These are phyloP conservation scores for Bifiguratus adelaidae DNA, from an alignment of 192 early-diverging fungal genomes.

Conservation along the genomic window DNA sequence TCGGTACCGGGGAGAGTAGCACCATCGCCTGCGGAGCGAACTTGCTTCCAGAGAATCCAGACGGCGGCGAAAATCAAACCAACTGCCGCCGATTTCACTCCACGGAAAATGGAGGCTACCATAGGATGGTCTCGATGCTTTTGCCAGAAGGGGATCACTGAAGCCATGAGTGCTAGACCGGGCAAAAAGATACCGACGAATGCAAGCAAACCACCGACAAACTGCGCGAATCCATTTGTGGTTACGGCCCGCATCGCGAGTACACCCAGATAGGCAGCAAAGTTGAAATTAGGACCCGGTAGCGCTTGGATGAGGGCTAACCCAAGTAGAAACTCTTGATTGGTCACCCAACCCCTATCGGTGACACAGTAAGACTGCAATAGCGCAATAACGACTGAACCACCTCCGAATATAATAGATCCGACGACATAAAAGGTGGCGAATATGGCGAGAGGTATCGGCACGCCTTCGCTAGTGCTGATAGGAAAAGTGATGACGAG, in stretches of 20 bases:
- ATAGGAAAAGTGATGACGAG: constrained; percentile 30
- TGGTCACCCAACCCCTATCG: constrained; percentile 36
- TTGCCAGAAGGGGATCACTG: constrained; percentile 52
- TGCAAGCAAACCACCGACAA: constrained; percentile 38
- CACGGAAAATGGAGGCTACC: constrained; percentile 38
- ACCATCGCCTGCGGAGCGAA: constrained; percentile 10
- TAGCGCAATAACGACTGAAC: constrained; percentile 52
- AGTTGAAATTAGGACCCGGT: constrained; percentile 57
- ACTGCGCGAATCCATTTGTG: constrained; percentile 9
- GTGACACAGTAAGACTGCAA: constrained; percentile 41
- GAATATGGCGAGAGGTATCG: constrained; percentile 17
- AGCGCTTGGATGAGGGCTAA: constrained; percentile 48
- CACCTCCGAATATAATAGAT: constrained; percentile 53
- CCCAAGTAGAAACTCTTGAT: constrained; percentile 48
- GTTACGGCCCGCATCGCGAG: constrained; percentile 34
- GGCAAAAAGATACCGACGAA: constrained; percentile 50
- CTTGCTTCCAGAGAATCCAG: constrained; percentile 38
- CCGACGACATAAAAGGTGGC: constrained; percentile 46
- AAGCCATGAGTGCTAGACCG: constrained; percentile 45
- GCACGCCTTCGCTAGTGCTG: constrained; percentile 4
- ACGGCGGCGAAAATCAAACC: constrained; percentile 52
- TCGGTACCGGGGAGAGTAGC: not conserved
- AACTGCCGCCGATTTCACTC: constrained; percentile 50
- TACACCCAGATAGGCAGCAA: constrained; percentile 51
- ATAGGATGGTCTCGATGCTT: constrained; percentile 21